phyloP scores from a whole-genome alignment of 208 protist species.

The Acanthamoeba healyi region DNA sequence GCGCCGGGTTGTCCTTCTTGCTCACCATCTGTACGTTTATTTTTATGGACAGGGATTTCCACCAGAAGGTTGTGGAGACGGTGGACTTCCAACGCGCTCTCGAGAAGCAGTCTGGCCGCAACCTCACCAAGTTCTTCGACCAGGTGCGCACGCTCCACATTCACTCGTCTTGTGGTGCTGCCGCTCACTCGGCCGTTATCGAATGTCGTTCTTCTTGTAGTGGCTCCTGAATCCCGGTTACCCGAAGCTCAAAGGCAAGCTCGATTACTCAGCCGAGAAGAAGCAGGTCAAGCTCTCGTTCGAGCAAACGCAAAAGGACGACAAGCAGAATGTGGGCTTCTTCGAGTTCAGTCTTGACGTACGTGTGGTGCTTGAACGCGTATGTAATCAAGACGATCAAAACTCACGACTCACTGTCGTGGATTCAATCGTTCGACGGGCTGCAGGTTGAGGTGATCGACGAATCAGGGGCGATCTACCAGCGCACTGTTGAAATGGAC shows the following conservation, averaged over 20 bases:
- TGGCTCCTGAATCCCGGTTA: slow-evolving; percentile 35
- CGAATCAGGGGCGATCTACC: slow-evolving; percentile 1
- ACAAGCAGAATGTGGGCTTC: slow-evolving; percentile 9
- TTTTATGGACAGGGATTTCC: neutral
- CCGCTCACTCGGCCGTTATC: no score
- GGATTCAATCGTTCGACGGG: no score
- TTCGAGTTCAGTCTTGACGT: slow-evolving; percentile 47
- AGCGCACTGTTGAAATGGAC: slow-evolving; percentile 7
- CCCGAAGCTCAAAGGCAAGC: slow-evolving; percentile 38
- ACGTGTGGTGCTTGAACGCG: neutral
- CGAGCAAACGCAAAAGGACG: slow-evolving; percentile 55
- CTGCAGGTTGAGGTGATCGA: neutral
- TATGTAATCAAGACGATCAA: no score
- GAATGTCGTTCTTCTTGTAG: neutral
- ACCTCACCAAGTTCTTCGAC: slow-evolving; percentile 60
- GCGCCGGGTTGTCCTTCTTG: no score
- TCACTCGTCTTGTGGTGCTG: no score
- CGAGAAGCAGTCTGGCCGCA: slow-evolving; percentile 33
- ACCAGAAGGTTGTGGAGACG: slow-evolving; percentile 42
- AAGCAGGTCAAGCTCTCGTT: slow-evolving; percentile 51
- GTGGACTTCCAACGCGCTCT: slow-evolving; percentile 41
- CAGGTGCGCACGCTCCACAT: no score
- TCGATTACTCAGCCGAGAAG: neutral
- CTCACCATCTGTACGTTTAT: neutral
- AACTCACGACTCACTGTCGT: no score